Conservation (phyloP, 441 rosid genomes). For the Isatis lusitanica region DNA sequence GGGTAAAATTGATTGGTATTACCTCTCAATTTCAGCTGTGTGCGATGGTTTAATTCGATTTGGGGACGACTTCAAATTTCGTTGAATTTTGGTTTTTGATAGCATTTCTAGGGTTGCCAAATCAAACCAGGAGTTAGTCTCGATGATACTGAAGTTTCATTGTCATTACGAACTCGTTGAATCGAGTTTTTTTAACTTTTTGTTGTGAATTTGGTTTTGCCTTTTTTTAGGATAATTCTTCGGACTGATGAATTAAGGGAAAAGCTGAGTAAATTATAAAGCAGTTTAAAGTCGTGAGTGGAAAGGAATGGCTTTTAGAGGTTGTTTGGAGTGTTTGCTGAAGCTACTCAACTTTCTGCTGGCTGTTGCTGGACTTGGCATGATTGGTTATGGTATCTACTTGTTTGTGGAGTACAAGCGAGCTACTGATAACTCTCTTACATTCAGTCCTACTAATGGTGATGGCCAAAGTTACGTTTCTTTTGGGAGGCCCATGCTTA, state of each 20-base stretch:
- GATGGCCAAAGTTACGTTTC: conserved; percentile 41
- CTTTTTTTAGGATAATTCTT: conserved; percentile 26
- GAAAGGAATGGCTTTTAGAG: conserved; percentile 71
- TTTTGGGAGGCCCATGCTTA: conserved; percentile 90
- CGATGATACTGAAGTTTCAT: background rate
- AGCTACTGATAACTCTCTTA: conserved; percentile 35
- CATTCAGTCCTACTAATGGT: conserved; percentile 35
- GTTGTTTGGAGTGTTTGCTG: conserved; percentile 77
- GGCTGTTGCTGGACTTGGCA: conserved; percentile 84
- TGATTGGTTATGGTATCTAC: conserved; percentile 97
- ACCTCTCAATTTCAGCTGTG: background rate
- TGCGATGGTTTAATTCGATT: background rate
- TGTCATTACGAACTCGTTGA: background rate
- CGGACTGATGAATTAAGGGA: conserved; percentile 39
- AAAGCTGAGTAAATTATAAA: conserved; percentile 10
- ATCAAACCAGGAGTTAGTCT: background rate
- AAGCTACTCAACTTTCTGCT: conserved; percentile 84
- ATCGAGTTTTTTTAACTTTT: no score
- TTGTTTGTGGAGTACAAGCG: conserved; percentile 78
- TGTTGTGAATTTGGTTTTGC: conserved; percentile 2
- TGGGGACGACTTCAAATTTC: background rate
- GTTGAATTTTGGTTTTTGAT: background rate
- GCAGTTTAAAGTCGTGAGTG: background rate
- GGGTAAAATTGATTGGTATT: background rate
- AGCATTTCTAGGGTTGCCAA: background rate